Evolutionary conservation across 805 yeast genomes (phyloP), one percentile per base, ranked within the genome.

Genomic region (Candida lessepsii): DNA sequence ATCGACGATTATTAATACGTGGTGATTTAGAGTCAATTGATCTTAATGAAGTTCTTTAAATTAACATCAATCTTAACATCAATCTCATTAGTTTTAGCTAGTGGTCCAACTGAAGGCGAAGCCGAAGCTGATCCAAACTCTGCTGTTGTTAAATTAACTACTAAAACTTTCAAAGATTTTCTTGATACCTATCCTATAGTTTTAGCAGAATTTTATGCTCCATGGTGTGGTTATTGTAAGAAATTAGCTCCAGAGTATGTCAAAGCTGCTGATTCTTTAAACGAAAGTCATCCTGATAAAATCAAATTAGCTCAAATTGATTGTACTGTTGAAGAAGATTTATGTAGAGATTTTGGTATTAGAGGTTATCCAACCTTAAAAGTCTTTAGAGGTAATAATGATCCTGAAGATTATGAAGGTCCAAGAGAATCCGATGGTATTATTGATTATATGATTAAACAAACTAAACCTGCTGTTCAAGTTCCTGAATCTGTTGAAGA

Each of bases 211-310:
- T 87, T 87, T 66, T 87, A 83, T 61, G 96, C 96, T 13, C 95
- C 97, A 60, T 91, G 98, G 97, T 90, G 97, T 74, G 96, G 96
- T 13, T 93, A 90, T 70, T 90, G 97, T 75, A 88, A 90, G 72
- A 76, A 76, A 36, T 68, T 87, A 49, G 96, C 88, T 9, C 96
- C 96, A 25, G 83, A 87, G 62, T 86, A 75, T 51, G 70, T 80
- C 39, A 63, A 76, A 52, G 96, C 96, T 38, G 87, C 91, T 37
- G 80, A 81, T 51, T 52, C 56, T 14, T 71, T 86, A 57, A 72
- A 71, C 35, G 76, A 71, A 37, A 23, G 61, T 23, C 56, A 64
- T 50, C 77, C 84, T 46, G 69, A 76, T 40, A 19, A 33, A 33
- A 81, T 86, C 61, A 77, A 79, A 54, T 70, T 87, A 56, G 95